A percentile compares a stretch with the other conserved stretches of the same genome.
Conservation (phyloP, 306 rosid species). For the Quercus alba region DNA sequence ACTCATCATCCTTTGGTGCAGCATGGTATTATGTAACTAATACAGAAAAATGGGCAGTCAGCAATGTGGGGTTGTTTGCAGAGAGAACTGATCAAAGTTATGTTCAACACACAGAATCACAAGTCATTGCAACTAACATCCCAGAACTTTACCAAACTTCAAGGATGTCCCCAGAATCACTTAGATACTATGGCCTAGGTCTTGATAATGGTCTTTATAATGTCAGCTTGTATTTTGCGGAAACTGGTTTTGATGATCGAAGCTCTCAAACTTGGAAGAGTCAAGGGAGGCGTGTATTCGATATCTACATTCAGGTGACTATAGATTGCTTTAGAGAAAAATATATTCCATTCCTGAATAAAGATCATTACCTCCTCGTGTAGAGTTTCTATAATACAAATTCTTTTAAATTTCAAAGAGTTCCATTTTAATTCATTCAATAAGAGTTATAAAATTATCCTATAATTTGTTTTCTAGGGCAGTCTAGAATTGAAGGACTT, state of each 20-base stretch:
- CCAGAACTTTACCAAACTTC: conserved; percentile 62
- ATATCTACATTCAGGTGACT: conserved; percentile 71
- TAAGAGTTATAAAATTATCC: too few species aligned
- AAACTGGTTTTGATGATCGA: conserved; percentile 29
- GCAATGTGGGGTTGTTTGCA: conserved; percentile 87
- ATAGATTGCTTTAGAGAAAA: not conserved
- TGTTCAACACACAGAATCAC: not conserved
- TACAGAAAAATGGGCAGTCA: conserved; percentile 61
- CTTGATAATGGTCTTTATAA: conserved; percentile 64
- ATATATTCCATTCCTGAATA: not conserved
- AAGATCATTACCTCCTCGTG: not conserved
- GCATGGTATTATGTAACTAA: conserved; percentile 54
- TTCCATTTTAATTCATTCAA: too few species aligned
- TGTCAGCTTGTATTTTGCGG: conserved; percentile 65
- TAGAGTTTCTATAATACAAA: not conserved
- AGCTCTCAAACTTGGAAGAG: conserved; percentile 51
- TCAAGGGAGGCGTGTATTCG: conserved; percentile 64
- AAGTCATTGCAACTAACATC: conserved; percentile 16
- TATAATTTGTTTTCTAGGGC: conserved; percentile 33
- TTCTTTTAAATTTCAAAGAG: too few species aligned
- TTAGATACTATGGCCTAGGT: conserved; percentile 78
- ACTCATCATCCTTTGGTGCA: conserved; percentile 46
- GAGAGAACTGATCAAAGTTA: too few species aligned
- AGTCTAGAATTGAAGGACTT: conserved; percentile 53
- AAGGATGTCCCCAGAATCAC: conserved; percentile 66